Evolutionary conservation across 495 filamentous ascomycete genomes (phyloP), one percentile per base, ranked within the genome.

Genomic region (Immersiella caudata): DNA sequence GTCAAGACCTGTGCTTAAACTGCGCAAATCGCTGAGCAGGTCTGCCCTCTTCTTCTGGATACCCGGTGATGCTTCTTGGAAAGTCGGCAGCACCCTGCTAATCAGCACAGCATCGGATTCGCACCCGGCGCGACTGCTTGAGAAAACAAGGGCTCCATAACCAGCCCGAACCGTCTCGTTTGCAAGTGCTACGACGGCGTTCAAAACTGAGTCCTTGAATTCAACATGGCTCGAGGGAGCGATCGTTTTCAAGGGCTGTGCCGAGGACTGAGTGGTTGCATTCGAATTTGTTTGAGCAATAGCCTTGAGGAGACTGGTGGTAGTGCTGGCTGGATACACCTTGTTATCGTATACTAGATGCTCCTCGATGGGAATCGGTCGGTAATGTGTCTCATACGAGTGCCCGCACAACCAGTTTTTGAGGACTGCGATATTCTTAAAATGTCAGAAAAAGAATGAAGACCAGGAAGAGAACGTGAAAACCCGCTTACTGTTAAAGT

Each of bases 71-170:
- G 83, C 67, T 36, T 82, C 77, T 5, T 74, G 68, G 6, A 77
- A 68, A 26, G 74, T 60, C 22, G 84, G 88, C 79, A 92, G 81
- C 25, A 86, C 87, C 67, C 87, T 82, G 69, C 88, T 86, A 59
- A 92, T 87, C 6, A 88, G 69, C 7, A 81, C 66, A 29, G 91
- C 90, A 73, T 90, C 84, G 27, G 85, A 80, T 70, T 92, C 88
- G 72, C 88, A 89, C 36, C 80, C 84, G 66, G 69, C 72, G n/a
- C 91, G 86, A 68, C 88, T 91, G 65, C 88, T 84, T 65, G 91
- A 92, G 70, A 95, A 95, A 5, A 94, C 85, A 51, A 95, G 81
- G 18, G 85, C 91, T 0, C 91, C 91, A 75, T 88, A 91, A 4
- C 89, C 91, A 50, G 85, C 84, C 33, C 75, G 76, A 8, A 85